phyloP scores from a whole-genome alignment of 768 basidiomycete genomes.

The Pleurotus giganteus region DNA sequence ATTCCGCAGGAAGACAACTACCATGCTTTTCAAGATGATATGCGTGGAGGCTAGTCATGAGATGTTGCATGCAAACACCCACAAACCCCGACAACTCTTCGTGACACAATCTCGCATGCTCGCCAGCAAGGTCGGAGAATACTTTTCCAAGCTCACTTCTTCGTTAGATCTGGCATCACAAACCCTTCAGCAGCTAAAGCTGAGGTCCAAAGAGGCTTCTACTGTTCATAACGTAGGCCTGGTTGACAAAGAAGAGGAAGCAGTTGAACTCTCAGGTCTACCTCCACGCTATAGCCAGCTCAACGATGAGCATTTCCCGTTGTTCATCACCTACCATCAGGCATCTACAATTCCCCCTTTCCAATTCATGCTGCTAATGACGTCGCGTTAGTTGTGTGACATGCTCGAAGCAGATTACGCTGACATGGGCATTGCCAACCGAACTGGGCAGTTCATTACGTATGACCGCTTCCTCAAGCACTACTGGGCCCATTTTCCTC shows the following conservation, averaged over 20 bases:
- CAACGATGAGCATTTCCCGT: slow-evolving; percentile 59
- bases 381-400: slow-evolving; percentile 37
- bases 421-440: not conserved
- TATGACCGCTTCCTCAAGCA: slow-evolving; percentile 43
- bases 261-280: slow-evolving; percentile 37
- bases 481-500: slow-evolving; percentile 64
- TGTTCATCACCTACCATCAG: slow-evolving; percentile 66
- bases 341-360: slow-evolving; percentile 30
- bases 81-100: slow-evolving; percentile 65
- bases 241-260: slow-evolving; percentile 42
- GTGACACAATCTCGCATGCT: slow-evolving; percentile 69
- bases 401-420: slow-evolving; percentile 48
- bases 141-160: slow-evolving; percentile 50
- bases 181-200: slow-evolving; percentile 36
- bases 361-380: not conserved
- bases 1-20: slow-evolving; percentile 66
- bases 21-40: slow-evolving; percentile 76
- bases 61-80: slow-evolving; percentile 27
- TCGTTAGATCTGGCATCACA: slow-evolving; percentile 37
- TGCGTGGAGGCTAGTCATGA: slow-evolving; percentile 59
- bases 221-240: slow-evolving; percentile 21
- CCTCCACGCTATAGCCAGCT: slow-evolving; percentile 56
- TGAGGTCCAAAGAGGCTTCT: slow-evolving; percentile 18
- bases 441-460: slow-evolving; percentile 30
- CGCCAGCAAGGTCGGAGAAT: slow-evolving; percentile 68